Evolutionary conservation across 2,329 filamentous ascomycete genomes (phyloP), one percentile per base, ranked within the genome.

Genomic region (Cryphonectria carpinicola): DNA sequence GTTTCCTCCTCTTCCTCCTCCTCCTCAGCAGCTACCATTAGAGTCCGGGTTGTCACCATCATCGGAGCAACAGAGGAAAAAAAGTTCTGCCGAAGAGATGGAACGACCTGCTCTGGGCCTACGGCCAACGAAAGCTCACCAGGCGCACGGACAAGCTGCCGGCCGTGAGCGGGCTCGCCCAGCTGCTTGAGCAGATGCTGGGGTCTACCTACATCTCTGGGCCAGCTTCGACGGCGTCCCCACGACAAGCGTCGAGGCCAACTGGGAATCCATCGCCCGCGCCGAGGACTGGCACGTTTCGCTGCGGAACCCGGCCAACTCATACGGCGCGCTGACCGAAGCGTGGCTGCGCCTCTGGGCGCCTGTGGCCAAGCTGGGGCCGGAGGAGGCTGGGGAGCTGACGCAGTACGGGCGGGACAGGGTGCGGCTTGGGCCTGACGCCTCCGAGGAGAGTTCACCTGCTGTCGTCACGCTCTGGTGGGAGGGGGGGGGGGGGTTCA

Each of bases 111-210:
- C 52, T 66, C 11, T 52, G 65, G 49, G n/a, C n/a, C 1, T 74
- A 71, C 46, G 72, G 74, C 2, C 14, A 3, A 11, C 69, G 74
- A 7, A 62, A 70, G 19, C 43, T 74, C 10, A 72, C 70, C 39
- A 72, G 25, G 39, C 13, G 66, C 5, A 72, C 74, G 1, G 73
- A 75, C 49, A 74, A 65, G 37, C 43, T 75, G 5, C 74, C 74
- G 14, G 73, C 73, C 13, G 64, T 73, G 65, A 71, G 70, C 63
- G 74, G 74, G 11, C 65, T 74, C 1, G 74, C 74, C 22, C 71
- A 41, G 13, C 7, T 74, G 10, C 63, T 74, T 28, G 65, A 69
- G n/a, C 37, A 25, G 28, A 70, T 37, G 28, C 37, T 73, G 4
- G 28, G 56, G 14, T 69, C 66, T 10, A 11, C 73, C 14, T 75